These are phyloP conservation scores for Apostasia ramifera DNA, from an alignment of 106 monocot species.

Conservation along the genomic window DNA sequence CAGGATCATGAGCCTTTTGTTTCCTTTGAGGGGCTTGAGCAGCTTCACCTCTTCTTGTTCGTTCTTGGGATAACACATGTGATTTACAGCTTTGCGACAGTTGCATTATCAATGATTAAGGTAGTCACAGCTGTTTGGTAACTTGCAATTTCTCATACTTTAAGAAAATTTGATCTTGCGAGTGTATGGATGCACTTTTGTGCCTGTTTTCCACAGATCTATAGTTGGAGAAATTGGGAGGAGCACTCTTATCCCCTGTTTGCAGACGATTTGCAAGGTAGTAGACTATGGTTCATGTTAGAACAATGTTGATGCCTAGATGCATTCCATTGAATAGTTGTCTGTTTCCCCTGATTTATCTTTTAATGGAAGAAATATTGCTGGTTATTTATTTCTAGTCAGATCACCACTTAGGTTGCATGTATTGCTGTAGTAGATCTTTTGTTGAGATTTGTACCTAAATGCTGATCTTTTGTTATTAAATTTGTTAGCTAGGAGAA, in stretches of 20 bases:
- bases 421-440: conserved; percentile 6
- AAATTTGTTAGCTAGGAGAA: conserved; percentile 33
- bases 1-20: conserved; percentile 82
- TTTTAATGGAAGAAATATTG: no score
- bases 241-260: conserved; percentile 32
- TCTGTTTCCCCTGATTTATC: no score
- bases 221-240: conserved; percentile 92
- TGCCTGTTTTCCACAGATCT: conserved; percentile 41
- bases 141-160: no score
- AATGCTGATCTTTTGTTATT: neutral
- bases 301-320: no score
- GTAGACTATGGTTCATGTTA: neutral
- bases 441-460: neutral
- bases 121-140: neutral
- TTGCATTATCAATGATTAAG: conserved; percentile 65
- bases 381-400: no score
- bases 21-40: conserved; percentile 80
- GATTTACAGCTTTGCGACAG: conserved; percentile 67
- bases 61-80: conserved; percentile 83
- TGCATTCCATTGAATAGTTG: no score
- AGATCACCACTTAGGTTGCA: no score
- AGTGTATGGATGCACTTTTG: neutral
- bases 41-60: conserved; percentile 75
- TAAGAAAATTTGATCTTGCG: neutral
- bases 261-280: conserved; percentile 58